Evolutionary conservation across 495 filamentous ascomycete genomes (phyloP).

Genomic region (Glarea lozoyensis): DNA sequence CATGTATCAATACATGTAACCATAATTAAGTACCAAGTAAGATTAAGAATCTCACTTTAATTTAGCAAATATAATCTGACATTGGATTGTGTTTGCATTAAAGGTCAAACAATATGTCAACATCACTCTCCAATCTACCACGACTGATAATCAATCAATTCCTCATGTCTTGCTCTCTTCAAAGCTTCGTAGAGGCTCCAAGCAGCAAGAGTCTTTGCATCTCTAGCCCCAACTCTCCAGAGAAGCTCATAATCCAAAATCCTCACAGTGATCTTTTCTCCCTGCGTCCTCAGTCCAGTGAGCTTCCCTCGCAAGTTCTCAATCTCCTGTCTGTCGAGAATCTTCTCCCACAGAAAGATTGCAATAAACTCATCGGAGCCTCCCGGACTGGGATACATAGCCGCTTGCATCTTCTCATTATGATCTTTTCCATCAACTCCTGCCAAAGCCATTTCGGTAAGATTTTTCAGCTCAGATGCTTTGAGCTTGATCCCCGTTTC

Average conservation of each 20-base stretch:
- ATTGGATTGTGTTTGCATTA: too few species aligned
- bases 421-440: too few species aligned
- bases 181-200: slow-evolving; percentile 69
- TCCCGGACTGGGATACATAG: slow-evolving; percentile 67
- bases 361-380: slow-evolving; percentile 80
- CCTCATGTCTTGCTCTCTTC: slow-evolving; percentile 48
- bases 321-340: slow-evolving; percentile 54
- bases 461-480: slow-evolving; percentile 50
- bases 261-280: slow-evolving; percentile 60
- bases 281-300: slow-evolving; percentile 64
- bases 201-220: slow-evolving; percentile 72
- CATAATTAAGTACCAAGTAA: too few species aligned
- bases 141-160: too few species aligned
- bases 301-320: slow-evolving; percentile 57
- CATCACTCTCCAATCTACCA: too few species aligned
- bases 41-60: too few species aligned
- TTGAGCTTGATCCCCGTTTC: slow-evolving; percentile 52
- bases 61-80: too few species aligned
- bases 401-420: slow-evolving; percentile 38
- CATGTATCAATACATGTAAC: too few species aligned
- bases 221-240: slow-evolving; percentile 66
- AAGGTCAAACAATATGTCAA: too few species aligned
- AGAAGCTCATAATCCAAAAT: slow-evolving; percentile 60
- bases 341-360: slow-evolving; percentile 63
- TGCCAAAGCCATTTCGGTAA: slow-evolving; percentile 50